Conservation (phyloP, 441 rosid genomes). For the Melastoma candidum region DNA sequence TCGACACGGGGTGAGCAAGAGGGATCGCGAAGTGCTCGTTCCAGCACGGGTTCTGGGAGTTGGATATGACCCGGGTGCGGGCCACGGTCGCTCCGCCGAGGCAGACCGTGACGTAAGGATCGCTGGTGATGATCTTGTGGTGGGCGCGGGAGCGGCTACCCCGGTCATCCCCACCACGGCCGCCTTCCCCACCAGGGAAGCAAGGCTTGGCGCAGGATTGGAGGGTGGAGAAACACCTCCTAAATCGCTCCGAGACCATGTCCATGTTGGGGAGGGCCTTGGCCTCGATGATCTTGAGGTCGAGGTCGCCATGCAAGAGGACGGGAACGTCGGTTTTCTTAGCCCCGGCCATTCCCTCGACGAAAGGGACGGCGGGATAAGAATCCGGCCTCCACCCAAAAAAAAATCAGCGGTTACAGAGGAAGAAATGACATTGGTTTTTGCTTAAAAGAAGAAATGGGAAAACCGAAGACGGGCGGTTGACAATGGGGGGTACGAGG, state of each 20-base stretch:
- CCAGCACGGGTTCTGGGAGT: conserved; percentile 59
- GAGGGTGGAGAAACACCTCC: conserved; percentile 34
- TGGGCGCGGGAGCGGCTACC: not conserved
- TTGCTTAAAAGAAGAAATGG: too few relatives aligned
- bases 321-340: conserved; percentile 7
- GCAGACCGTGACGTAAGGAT: conserved; percentile 77
- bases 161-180: not conserved
- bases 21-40: conserved; percentile 59
- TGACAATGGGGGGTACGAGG: too few relatives aligned
- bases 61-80: conserved; percentile 64
- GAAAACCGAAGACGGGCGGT: too few relatives aligned
- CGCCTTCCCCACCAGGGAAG: not conserved
- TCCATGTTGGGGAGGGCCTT: conserved; percentile 77
- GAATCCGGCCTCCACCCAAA: too few relatives aligned
- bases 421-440: too few relatives aligned
- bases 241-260: conserved; percentile 45
- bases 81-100: conserved; percentile 67
- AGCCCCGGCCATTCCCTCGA: conserved; percentile 9
- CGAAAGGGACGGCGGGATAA: not conserved
- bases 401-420: too few relatives aligned
- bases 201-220: conserved; percentile 24
- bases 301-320: conserved; percentile 67
- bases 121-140: conserved; percentile 66
- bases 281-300: conserved; percentile 57
- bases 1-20: conserved; percentile 55